Conservation (phyloP, 371 early-diverging fungal species). For the Caulochytrium protostelioides region DNA sequence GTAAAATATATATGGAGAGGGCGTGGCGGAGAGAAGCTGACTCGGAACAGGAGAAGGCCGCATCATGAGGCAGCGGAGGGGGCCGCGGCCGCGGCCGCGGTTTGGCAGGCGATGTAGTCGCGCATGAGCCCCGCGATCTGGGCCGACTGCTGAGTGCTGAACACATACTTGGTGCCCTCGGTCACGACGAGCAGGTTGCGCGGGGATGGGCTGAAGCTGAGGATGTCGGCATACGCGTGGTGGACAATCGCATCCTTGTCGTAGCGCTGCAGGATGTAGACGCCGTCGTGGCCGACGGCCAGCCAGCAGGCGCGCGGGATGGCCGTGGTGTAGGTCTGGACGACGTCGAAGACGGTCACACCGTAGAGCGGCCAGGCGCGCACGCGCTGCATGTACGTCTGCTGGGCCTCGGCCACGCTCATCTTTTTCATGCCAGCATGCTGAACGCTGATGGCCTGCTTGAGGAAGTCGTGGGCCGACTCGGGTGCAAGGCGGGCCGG, state of each 20-base stretch:
- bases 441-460: conserved; percentile 5
- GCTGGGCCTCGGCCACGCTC: conserved; percentile 5
- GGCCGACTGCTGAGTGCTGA: conserved; percentile 14
- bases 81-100: no score
- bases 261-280: conserved; percentile 15
- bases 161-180: conserved; percentile 21
- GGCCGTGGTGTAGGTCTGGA: conserved; percentile 18
- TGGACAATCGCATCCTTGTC: conserved; percentile 12
- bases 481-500: background rate
- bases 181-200: conserved; percentile 18
- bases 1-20: no score
- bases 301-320: conserved; percentile 23
- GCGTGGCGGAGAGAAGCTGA: no score
- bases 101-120: conserved; percentile 16
- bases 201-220: conserved; percentile 15
- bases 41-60: no score
- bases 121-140: conserved; percentile 15
- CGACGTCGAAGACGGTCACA: conserved; percentile 14
- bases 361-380: conserved; percentile 17
- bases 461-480: background rate
- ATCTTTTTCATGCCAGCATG: no score
- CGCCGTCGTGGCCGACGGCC: conserved; percentile 11
- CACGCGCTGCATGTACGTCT: background rate
- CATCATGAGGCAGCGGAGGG: no score
- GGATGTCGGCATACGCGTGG: conserved; percentile 11